A percentile compares a stretch with the other conserved stretches of the same genome.
phyloP scores from a whole-genome alignment of 1,284 basidiomycete genomes.

The Phylloporus gajari region DNA sequence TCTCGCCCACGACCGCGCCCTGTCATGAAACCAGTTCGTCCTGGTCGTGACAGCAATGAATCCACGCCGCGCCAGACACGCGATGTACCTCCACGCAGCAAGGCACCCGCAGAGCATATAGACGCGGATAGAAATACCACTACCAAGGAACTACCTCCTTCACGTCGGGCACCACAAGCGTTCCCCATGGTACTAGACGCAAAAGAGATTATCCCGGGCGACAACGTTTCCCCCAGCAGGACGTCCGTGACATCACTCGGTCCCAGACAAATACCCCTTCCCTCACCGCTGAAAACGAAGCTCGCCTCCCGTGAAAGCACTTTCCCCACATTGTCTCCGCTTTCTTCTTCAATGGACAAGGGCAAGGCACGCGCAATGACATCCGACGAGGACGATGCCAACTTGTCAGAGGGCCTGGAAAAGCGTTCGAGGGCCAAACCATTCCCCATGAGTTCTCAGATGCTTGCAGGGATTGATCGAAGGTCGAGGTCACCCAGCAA shows the following conservation, averaged over 20 bases:
- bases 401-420: background rate
- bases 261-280: slow-evolving; percentile 28
- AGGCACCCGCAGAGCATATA: slow-evolving; percentile 14
- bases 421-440: slow-evolving; percentile 44
- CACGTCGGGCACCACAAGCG: slow-evolving; percentile 33
- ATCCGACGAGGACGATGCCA: slow-evolving; percentile 5
- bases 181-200: slow-evolving; percentile 36
- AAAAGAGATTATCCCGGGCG: slow-evolving; percentile 37
- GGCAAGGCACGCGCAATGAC: slow-evolving; percentile 26
- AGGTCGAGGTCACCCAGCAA: slow-evolving; percentile 32
- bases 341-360: slow-evolving; percentile 29
- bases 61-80: slow-evolving; percentile 29
- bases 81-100: slow-evolving; percentile 15
- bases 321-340: slow-evolving; percentile 42
- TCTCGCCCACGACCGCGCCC: slow-evolving; percentile 23
- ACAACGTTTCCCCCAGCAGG: slow-evolving; percentile 18
- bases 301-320: slow-evolving; percentile 20
- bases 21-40: slow-evolving; percentile 8
- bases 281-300: slow-evolving; percentile 34
- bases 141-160: slow-evolving; percentile 22
- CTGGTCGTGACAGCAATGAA: slow-evolving; percentile 15
- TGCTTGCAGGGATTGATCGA: slow-evolving; percentile 50
- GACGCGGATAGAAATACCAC: slow-evolving; percentile 4
- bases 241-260: slow-evolving; percentile 15
- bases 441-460: slow-evolving; percentile 63